Evolutionary conservation across 140 eudicot genomes (phyloP), one percentile per base, ranked within the genome.

Genomic region (Bidens hawaiensis): DNA sequence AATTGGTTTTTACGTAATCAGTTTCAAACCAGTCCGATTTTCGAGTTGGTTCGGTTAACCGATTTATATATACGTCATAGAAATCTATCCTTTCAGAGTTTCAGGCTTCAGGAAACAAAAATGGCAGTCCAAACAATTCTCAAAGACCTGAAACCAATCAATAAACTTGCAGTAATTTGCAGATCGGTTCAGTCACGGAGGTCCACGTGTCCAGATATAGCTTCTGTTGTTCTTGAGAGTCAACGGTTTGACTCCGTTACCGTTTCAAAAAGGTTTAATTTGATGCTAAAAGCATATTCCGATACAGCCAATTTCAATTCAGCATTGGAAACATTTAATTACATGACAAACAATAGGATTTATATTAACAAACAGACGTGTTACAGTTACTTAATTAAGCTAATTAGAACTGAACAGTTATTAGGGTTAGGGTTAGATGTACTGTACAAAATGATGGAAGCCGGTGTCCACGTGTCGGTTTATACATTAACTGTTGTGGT

Each of bases 401-500:
- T 83, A 5, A 7, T 74, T 21, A 74, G 56, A 60, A 26, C 73
- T 47, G 73, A 68, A 5, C 5, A 59, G 1, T 55, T n/a, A n/a
- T n/a, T 80, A 19, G 82, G 62, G 57, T 59, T 71, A 10, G 81
- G 76, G 14, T 43, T 80, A n/a, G 79, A 63, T 1, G 75, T 83
- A 15, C 74, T 69, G 19, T 55, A 68, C 62, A 34, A 54, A 47
- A 80, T 83, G 86, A 54, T 80, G 40, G 83, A 71, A 6, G 49
- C 63, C 0, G 76, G 72, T 60, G 65, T 77, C 10, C 72, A 74
- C 72, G 82, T 80, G 75, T 77, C 90, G 6, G 86, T 83, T 66
- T 79, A 64, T 63, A 73, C 86, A 0, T 67, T 83, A 71, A 80
- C 90, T 0, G 73, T 77, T 52, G 66, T 80, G 64, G 84, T 83